Evolutionary conservation across 345 rosid genomes (phyloP).

Genomic region (Geranium rotundifolium): DNA sequence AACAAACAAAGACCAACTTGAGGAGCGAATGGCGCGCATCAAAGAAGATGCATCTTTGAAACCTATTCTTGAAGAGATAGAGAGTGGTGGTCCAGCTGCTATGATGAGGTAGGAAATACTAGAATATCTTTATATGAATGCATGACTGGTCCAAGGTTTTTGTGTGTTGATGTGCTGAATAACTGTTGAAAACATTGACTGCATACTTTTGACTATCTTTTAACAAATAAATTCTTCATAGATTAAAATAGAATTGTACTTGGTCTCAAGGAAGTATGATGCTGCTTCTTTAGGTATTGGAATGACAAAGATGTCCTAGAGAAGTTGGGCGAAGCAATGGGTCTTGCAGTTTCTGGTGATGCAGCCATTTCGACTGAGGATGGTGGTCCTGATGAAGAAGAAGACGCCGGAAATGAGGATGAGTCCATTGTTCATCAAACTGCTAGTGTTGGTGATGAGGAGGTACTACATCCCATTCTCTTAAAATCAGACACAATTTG

Average conservation of each 20-base stretch:
- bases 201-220: neutral
- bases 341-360: slow-evolving; percentile 60
- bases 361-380: slow-evolving; percentile 51
- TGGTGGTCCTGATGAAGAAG: slow-evolving; percentile 45
- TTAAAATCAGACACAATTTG: neutral
- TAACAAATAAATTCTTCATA: neutral
- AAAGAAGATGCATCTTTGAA: slow-evolving; percentile 86
- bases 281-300: slow-evolving; percentile 58
- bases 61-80: slow-evolving; percentile 82
- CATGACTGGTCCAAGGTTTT: neutral
- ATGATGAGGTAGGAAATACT: slow-evolving; percentile 69
- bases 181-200: neutral
- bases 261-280: slow-evolving; percentile 5
- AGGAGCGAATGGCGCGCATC: slow-evolving; percentile 76
- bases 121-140: neutral
- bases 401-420: slow-evolving; percentile 70
- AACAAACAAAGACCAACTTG: slow-evolving; percentile 63
- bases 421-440: slow-evolving; percentile 83
- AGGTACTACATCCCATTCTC: slow-evolving; percentile 32
- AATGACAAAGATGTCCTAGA: slow-evolving; percentile 79
- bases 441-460: slow-evolving; percentile 94
- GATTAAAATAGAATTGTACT: neutral
- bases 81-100: slow-evolving; percentile 83
- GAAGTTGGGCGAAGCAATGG: slow-evolving; percentile 99
- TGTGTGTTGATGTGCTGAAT: neutral